A percentile compares a stretch with the other conserved stretches of the same genome.
Conservation (phyloP, 2,329 filamentous ascomycete species). For the Clonostachys byssicola region DNA sequence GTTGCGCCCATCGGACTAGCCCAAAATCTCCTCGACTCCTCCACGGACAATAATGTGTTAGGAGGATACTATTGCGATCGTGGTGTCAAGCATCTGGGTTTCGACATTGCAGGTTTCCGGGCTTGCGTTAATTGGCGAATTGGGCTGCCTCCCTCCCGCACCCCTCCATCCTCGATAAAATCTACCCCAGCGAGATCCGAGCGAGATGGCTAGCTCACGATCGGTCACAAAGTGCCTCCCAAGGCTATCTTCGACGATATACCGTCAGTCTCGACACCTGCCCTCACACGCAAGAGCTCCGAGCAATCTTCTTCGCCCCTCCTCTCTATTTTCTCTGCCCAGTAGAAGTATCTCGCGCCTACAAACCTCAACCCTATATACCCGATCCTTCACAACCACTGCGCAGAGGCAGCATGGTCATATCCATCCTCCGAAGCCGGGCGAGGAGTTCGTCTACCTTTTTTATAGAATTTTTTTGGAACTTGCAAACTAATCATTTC, state of each 20-base stretch:
- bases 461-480: not conserved
- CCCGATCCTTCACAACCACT: conserved; percentile 62
- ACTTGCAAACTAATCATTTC: not conserved
- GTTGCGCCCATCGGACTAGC: too few relatives aligned
- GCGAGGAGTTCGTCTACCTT: conserved; percentile 73
- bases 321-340: too few relatives aligned
- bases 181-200: not conserved
- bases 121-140: too few relatives aligned
- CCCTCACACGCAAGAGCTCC: conserved; percentile 1
- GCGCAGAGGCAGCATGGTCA: conserved; percentile 66
- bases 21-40: not conserved
- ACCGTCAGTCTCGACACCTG: conserved; percentile 18
- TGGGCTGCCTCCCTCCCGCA: too few relatives aligned
- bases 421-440: conserved; percentile 76
- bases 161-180: too few relatives aligned
- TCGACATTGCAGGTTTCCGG: too few relatives aligned
- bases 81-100: too few relatives aligned
- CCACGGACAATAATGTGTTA: not conserved
- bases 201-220: conserved; percentile 22
- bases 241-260: conserved; percentile 20
- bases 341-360: too few relatives aligned
- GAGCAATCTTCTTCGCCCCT: too few relatives aligned
- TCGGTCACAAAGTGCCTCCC: conserved; percentile 19
- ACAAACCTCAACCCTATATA: too few relatives aligned
- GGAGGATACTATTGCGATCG: too few relatives aligned